A percentile compares a stretch with the other conserved stretches of the same genome.
These are phyloP conservation scores for Candida sanyaensis DNA, from an alignment of 1,139 yeast genomes.

Conservation along the genomic window DNA sequence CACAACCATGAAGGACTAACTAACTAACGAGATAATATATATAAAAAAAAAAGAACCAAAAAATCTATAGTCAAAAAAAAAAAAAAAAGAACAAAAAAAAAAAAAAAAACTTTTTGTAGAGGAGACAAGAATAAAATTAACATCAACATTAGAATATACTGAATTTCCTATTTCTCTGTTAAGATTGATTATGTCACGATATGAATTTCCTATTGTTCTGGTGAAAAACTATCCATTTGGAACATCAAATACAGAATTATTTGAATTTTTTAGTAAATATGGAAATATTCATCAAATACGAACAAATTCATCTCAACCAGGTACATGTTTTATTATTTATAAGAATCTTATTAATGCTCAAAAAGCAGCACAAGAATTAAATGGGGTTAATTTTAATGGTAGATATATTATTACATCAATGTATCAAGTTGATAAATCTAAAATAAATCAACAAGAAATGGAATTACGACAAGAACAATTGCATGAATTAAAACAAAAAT, in stretches of 20 bases:
- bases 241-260: constrained; percentile 48
- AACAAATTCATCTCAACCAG: constrained; percentile 31
- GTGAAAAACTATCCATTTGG: constrained; percentile 63
- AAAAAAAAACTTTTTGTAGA: neutral
- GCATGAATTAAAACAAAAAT: constrained; percentile 10
- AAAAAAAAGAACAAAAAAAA: no score
- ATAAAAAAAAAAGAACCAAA: neutral
- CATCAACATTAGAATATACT: neutral
- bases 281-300: constrained; percentile 63
- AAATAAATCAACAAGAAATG: constrained; percentile 19
- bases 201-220: constrained; percentile 49
- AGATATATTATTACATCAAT: constrained; percentile 56
- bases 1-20: constrained; percentile 11
- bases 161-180: no score
- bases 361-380: constrained; percentile 53
- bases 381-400: constrained; percentile 63
- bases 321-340: constrained; percentile 62
- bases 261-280: constrained; percentile 54
- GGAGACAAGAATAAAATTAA: neutral
- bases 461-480: constrained; percentile 12
- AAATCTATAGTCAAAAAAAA: no score
- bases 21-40: neutral
- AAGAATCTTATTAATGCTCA: constrained; percentile 50
- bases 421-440: constrained; percentile 43
- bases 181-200: constrained; percentile 1